Conservation (phyloP, 1,139 yeast genomes). For the Taiozyma sp. region DNA sequence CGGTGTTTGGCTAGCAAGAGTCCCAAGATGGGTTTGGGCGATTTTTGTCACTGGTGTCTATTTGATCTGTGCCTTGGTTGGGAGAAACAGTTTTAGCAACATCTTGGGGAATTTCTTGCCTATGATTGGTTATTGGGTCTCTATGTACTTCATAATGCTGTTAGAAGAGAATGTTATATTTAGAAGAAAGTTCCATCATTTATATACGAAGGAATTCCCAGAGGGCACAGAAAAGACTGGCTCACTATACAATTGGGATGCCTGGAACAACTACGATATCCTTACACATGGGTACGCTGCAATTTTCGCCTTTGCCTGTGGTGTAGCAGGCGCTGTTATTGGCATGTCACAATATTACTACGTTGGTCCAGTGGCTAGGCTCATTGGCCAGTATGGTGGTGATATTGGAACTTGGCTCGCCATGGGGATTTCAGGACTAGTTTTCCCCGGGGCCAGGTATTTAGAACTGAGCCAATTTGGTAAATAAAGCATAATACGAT, state of each 20-base stretch:
- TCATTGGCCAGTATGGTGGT: constrained; percentile 59
- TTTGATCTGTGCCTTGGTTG: constrained; percentile 68
- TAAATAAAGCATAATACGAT: background rate
- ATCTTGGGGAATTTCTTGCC: constrained; percentile 84
- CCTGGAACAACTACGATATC: constrained; percentile 53
- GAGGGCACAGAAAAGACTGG: constrained; percentile 1
- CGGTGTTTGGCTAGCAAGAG: constrained; percentile 51
- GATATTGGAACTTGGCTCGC: constrained; percentile 81
- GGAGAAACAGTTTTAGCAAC: constrained; percentile 67
- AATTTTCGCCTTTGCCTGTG: constrained; percentile 48
- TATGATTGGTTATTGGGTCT: constrained; percentile 92
- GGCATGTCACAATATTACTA: constrained; percentile 82
- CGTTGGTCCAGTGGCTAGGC: constrained; percentile 62
- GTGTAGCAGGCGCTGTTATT: constrained; percentile 69
- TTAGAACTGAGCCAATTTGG: constrained; percentile 52
- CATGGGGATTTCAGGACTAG: constrained; percentile 63
- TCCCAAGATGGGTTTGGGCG: constrained; percentile 82
- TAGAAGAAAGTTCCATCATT: constrained; percentile 44
- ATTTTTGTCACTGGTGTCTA: constrained; percentile 58
- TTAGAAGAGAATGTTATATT: constrained; percentile 73
- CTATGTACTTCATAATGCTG: constrained; percentile 69
- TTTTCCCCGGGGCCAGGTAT: constrained; percentile 60
- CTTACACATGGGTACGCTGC: constrained; percentile 67
- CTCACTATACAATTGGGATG: constrained; percentile 50
- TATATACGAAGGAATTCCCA: constrained; percentile 52